Evolutionary conservation across 192 early-diverging fungal genomes (phyloP).

Genomic region (Backusella circina): DNA sequence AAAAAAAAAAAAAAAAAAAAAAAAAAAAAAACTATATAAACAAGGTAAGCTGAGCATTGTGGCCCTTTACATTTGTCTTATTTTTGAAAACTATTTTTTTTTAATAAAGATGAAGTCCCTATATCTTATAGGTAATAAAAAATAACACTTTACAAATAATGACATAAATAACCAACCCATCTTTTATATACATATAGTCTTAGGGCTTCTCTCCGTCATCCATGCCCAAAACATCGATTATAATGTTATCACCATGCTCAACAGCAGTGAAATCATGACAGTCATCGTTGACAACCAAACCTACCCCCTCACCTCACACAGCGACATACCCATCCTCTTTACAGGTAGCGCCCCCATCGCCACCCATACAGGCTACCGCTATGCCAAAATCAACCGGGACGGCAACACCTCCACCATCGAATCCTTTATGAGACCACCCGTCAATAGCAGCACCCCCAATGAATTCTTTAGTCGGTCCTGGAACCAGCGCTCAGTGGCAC

Average conservation of each 20-base stretch:
- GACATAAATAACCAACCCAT: not conserved
- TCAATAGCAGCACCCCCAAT: not conserved
- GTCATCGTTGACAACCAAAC: not conserved
- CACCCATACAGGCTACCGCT: not conserved
- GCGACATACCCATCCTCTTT: not conserved
- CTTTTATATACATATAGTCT: not conserved
- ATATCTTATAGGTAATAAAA: not conserved
- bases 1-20: too few relatives aligned
- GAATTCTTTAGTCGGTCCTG: conserved; percentile 12
- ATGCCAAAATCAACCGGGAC: not conserved
- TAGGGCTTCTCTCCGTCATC: not conserved
- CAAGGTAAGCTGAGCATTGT: too few relatives aligned
- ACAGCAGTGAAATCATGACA: not conserved
- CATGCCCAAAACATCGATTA: not conserved
- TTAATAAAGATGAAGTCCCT: not conserved
- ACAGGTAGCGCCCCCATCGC: not conserved
- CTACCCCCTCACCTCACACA: not conserved
- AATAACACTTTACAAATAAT: not conserved
- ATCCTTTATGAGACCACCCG: not conserved
- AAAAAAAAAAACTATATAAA: too few relatives aligned
- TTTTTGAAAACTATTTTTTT: too few relatives aligned
- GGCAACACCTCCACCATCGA: not conserved
- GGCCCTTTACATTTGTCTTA: too few relatives aligned
- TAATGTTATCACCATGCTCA: not conserved
- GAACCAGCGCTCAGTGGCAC: not conserved